Base-by-base conservation (phyloP, 2,329 filamentous ascomycete species). In the Fusarium dimerum region DNA sequence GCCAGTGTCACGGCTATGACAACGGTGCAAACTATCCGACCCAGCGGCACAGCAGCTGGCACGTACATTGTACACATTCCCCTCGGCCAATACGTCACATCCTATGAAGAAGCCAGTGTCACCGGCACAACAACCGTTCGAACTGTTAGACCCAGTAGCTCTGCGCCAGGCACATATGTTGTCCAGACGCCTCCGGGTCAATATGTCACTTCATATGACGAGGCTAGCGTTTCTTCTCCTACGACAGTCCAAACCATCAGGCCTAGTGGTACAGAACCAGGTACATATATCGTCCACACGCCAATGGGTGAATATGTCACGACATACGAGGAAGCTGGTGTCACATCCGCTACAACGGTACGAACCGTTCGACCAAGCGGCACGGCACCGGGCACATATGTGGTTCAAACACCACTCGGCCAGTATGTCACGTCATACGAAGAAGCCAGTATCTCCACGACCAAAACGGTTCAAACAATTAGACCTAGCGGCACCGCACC, bases 271-370 rank as follows among this genome's bases (percentile, higher is more conserved):
- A 26, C 30, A 0, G 52, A 56, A 3, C 48, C 56, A 15, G 56
- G 56, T 1, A 59, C 56, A 1, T 36, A 56, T 6, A 47, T 59
- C 6, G n/a, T 59, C 2, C 45, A 53, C 6, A 59, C 52, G 1
- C 49, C 55, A 7, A 44, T n/a, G 0, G 32, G 32, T 15, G 10
- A 36, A 15, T 36, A 36, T 15, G 32, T 36, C 32, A 36, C 32
- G 3, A 12, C 32, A 36, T 36, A 36, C 11, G 32, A 36, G 32
- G 32, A 36, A 15, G 32, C 32, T 12, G 11, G 32, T 36, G 32
- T 36, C 3, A 9, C 32, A 5, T 12, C 32, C 10, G 32, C 32
- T 36, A 36, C 32, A 36, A 36, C 32, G 10, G 13, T 36, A 11
- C 32, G 13, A 15, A 36, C 32, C 4, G 13, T 36, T 36, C 32